These are phyloP conservation scores for Fusarium equiseti DNA, from an alignment of 2,329 filamentous ascomycete species.

Conservation along the genomic window DNA sequence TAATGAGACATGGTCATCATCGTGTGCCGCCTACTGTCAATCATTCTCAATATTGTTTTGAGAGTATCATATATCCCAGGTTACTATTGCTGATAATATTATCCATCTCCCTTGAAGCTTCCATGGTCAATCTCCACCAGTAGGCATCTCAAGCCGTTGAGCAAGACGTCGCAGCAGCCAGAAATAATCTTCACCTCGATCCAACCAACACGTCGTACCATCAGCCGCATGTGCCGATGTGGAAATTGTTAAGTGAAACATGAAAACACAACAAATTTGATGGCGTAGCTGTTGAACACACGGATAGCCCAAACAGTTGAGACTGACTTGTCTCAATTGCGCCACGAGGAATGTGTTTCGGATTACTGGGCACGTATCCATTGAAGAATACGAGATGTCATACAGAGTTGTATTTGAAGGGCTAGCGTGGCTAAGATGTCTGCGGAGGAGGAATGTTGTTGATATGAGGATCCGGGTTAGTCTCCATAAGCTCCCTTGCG, in stretches of 20 bases:
- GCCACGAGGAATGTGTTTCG: background rate
- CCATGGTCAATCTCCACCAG: background rate
- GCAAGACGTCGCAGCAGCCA: background rate
- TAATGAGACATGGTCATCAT: background rate
- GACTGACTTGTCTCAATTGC: background rate
- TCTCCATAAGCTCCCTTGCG: background rate
- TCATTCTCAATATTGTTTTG: background rate
- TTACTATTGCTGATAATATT: background rate
- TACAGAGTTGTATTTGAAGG: background rate
- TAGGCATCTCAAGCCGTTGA: background rate
- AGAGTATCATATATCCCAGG: background rate
- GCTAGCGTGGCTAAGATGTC: background rate
- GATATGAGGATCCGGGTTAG: background rate
- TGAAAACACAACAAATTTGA: background rate
- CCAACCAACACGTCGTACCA: background rate
- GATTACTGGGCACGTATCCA: background rate
- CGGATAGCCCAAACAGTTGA: background rate
- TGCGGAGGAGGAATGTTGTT: constrained; percentile 7
- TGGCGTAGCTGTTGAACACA: background rate
- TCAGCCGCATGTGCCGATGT: background rate
- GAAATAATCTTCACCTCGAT: background rate
- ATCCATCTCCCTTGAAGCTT: background rate
- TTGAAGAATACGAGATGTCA: background rate
- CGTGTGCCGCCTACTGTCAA: background rate
- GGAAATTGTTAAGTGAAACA: background rate